Percentiles rank a stretch among this genome's conserved stretches.
Evolutionary conservation across 768 basidiomycete species (phyloP).

Genomic region (Serendipita sp.): DNA sequence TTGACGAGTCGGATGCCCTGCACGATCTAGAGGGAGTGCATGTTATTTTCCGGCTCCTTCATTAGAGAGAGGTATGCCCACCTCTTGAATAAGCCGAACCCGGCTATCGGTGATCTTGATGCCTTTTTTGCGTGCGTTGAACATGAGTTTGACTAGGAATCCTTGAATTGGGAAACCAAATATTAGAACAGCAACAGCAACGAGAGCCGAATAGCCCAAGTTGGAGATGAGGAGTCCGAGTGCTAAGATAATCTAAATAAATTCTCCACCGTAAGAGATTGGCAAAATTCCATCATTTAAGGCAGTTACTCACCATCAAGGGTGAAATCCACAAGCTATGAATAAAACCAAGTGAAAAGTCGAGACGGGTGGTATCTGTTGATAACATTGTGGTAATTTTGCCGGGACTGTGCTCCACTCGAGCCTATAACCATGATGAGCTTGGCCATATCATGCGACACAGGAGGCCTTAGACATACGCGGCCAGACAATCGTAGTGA

Average conservation of each 20-base stretch:
- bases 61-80: constrained; percentile 11
- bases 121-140: constrained; percentile 36
- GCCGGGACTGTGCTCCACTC: constrained; percentile 43
- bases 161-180: constrained; percentile 45
- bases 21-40: constrained; percentile 28
- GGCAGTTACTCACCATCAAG: background rate
- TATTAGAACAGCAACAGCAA: constrained; percentile 42
- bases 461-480: background rate
- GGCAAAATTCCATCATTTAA: background rate
- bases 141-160: constrained; percentile 36
- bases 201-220: constrained; percentile 56
- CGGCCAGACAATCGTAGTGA: constrained; percentile 49
- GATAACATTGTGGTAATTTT: constrained; percentile 58
- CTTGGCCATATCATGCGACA: too few species aligned
- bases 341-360: constrained; percentile 28
- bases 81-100: constrained; percentile 48
- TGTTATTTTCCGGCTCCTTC: background rate
- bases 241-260: constrained; percentile 46
- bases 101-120: constrained; percentile 53
- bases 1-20: constrained; percentile 55
- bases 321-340: constrained; percentile 15
- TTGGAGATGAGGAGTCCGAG: constrained; percentile 46
- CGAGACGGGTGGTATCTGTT: constrained; percentile 42
- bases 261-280: constrained; percentile 38
- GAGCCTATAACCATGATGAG: too few species aligned